phyloP scores from a whole-genome alignment of 2,329 filamentous ascomycete species.

The Cytospora mali region DNA sequence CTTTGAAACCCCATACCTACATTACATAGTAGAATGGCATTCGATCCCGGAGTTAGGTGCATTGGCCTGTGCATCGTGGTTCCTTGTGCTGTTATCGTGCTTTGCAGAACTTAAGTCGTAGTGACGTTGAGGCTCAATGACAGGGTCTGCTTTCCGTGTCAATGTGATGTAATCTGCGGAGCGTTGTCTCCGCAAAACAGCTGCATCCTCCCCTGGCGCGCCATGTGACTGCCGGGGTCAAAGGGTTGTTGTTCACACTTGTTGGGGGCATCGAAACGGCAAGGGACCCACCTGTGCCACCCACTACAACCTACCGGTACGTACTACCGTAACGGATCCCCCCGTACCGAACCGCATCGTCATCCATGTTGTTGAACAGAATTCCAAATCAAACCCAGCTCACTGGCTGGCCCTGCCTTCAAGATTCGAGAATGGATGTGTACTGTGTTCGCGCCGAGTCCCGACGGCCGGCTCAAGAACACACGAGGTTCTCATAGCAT shows the following conservation, averaged over 20 bases:
- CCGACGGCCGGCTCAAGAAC: neutral
- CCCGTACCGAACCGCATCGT: neutral
- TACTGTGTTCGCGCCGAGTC: neutral
- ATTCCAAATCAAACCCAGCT: neutral
- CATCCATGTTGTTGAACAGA: neutral
- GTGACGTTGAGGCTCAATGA: neutral
- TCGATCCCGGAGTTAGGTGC: neutral
- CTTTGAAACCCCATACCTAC: neutral
- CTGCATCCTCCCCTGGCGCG: neutral
- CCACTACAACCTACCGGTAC: too few species aligned
- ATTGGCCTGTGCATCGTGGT: neutral
- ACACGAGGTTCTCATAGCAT: neutral
- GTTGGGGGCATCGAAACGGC: too few species aligned
- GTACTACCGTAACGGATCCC: neutral
- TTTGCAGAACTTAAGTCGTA: neutral
- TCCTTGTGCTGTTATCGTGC: neutral
- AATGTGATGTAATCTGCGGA: neutral
- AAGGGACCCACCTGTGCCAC: too few species aligned
- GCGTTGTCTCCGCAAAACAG: neutral
- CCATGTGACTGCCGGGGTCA: neutral
- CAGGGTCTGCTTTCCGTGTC: neutral
- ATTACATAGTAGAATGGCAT: too few species aligned
- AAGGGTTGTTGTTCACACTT: neutral
- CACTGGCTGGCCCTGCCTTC: neutral
- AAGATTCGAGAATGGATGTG: neutral